phyloP scores from a whole-genome alignment of 306 rosid genomes.

The Ormosia emarginata region DNA sequence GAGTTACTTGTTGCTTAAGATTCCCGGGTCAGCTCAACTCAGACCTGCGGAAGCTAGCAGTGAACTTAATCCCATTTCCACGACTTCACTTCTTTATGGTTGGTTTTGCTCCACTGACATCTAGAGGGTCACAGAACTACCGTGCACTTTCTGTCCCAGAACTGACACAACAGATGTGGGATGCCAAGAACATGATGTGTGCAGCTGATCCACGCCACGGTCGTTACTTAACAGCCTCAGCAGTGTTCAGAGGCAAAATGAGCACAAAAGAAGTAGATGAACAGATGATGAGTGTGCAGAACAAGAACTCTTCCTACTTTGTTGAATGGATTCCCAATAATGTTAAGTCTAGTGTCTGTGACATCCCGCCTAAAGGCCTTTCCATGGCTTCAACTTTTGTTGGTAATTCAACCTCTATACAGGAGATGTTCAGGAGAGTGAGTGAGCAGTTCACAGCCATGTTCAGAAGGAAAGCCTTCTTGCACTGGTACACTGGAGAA shows the following conservation, averaged over 20 bases:
- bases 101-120: slow-evolving; percentile 73
- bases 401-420: slow-evolving; percentile 78
- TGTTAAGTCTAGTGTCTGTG: slow-evolving; percentile 79
- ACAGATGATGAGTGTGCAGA: slow-evolving; percentile 65
- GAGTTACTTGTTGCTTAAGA: slow-evolving; percentile 79
- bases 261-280: slow-evolving; percentile 68
- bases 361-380: slow-evolving; percentile 63
- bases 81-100: slow-evolving; percentile 82
- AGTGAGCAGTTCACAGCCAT: slow-evolving; percentile 78
- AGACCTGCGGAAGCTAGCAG: slow-evolving; percentile 71
- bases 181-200: slow-evolving; percentile 76
- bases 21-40: slow-evolving; percentile 84
- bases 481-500: slow-evolving; percentile 81
- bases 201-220: slow-evolving; percentile 73
- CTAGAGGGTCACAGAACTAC: slow-evolving; percentile 64
- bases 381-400: slow-evolving; percentile 66
- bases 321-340: slow-evolving; percentile 86
- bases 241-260: slow-evolving; percentile 72
- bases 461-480: slow-evolving; percentile 85
- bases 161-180: slow-evolving; percentile 82
- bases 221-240: slow-evolving; percentile 76
- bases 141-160: slow-evolving; percentile 60
- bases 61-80: slow-evolving; percentile 78
- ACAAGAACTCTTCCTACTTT: slow-evolving; percentile 67
- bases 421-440: slow-evolving; percentile 79